These are phyloP conservation scores for Jimgerdemannia flammicorona DNA, from an alignment of 192 early-diverging fungal species.

Conservation along the genomic window DNA sequence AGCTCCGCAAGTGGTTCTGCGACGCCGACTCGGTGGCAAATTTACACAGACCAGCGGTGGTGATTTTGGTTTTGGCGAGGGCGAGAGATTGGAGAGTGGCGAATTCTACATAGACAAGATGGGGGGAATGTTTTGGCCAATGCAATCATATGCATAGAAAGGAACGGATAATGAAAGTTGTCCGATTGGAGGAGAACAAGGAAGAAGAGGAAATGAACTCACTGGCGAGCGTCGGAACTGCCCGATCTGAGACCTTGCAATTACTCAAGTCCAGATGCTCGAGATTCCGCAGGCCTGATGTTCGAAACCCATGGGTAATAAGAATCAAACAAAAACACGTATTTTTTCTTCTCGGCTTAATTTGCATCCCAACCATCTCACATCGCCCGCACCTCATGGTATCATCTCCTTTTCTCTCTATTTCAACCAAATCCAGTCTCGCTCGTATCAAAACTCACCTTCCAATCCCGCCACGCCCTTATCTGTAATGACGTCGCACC, in stretches of 20 bases:
- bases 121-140: background rate
- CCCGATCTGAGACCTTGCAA: constrained; percentile 46
- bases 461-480: constrained; percentile 32
- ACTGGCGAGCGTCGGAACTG: constrained; percentile 27
- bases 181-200: background rate
- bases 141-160: background rate
- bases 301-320: background rate
- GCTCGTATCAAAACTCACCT: constrained; percentile 22
- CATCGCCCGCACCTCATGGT: too few relatives aligned
- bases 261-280: constrained; percentile 42
- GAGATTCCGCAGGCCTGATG: constrained; percentile 30
- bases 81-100: constrained; percentile 21
- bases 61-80: constrained; percentile 52
- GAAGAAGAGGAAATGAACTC: constrained; percentile 1
- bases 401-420: too few relatives aligned
- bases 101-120: constrained; percentile 15
- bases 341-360: too few relatives aligned
- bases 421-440: too few relatives aligned
- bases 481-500: constrained; percentile 42
- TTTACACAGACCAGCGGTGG: constrained; percentile 35
- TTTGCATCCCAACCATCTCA: too few relatives aligned
- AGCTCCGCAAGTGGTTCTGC: constrained; percentile 21
- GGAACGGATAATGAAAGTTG: too few relatives aligned
- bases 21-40: constrained; percentile 20
- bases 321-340: background rate